Evolutionary conservation across 2,329 filamentous ascomycete species (phyloP).

Genomic region (Fragosphaeria purpurea): DNA sequence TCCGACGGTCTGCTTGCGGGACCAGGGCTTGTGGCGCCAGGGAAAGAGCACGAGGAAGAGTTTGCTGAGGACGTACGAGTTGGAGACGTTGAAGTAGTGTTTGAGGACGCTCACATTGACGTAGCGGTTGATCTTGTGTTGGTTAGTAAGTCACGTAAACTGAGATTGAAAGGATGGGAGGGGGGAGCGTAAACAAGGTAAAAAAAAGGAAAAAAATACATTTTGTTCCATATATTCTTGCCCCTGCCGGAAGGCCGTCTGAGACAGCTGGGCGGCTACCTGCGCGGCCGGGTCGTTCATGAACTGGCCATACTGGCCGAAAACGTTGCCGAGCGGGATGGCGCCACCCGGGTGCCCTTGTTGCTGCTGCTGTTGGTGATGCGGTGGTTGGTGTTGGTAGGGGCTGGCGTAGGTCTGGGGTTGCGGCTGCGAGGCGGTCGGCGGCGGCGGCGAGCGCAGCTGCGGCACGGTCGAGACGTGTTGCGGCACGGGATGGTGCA

Average conservation of each 20-base stretch:
- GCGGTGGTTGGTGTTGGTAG: slow-evolving; percentile 58
- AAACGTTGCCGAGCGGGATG: slow-evolving; percentile 38
- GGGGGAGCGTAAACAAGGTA: not conserved
- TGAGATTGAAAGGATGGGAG: no score
- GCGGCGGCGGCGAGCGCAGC: slow-evolving; percentile 85
- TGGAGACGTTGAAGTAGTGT: slow-evolving; percentile 99
- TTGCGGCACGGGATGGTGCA: slow-evolving; percentile 95
- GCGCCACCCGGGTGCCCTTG: slow-evolving; percentile 33
- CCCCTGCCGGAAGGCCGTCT: slow-evolving; percentile 81
- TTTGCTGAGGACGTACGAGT: slow-evolving; percentile 92
- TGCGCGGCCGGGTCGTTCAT: slow-evolving; percentile 94
- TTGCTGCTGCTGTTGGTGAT: slow-evolving; percentile 46
- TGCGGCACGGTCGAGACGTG: slow-evolving; percentile 98
- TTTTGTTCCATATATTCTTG: slow-evolving; percentile 95
- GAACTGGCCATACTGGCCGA: slow-evolving; percentile 76
- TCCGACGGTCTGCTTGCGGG: slow-evolving; percentile 70
- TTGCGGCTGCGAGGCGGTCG: slow-evolving; percentile 58
- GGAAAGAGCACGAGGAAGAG: slow-evolving; percentile 89
- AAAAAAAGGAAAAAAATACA: slow-evolving; percentile 34
- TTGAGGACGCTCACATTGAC: slow-evolving; percentile 86
- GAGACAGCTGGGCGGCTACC: slow-evolving; percentile 88
- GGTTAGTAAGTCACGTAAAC: no score
- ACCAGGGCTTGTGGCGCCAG: slow-evolving; percentile 97
- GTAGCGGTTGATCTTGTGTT: slow-evolving; percentile 52
- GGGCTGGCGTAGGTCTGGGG: slow-evolving; percentile 54